Evolutionary conservation across 1,139 yeast species (phyloP).

Genomic region (Lodderomyces oxycetoniae): DNA sequence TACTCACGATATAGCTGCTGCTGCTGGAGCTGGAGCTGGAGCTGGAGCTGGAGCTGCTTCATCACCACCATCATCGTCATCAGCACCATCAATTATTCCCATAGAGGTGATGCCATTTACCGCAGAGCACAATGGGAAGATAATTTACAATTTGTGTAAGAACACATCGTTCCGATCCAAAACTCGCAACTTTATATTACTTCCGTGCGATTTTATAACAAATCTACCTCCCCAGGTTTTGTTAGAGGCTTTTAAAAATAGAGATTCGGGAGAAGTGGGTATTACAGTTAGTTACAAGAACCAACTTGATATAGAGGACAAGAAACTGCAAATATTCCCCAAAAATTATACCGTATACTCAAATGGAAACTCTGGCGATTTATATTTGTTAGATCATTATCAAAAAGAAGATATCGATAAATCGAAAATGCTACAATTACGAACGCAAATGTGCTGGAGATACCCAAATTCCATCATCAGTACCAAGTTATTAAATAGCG

Average conservation of each 20-base stretch:
- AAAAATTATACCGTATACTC: constrained; percentile 46
- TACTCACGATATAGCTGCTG: constrained; percentile 1
- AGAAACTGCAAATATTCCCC: constrained; percentile 53
- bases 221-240: constrained; percentile 87
- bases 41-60: constrained; percentile 16
- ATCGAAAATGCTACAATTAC: constrained; percentile 65
- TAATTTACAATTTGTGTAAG: constrained; percentile 48
- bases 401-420: constrained; percentile 60
- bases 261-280: constrained; percentile 61
- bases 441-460: constrained; percentile 89
- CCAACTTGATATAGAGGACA: constrained; percentile 69
- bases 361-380: constrained; percentile 42
- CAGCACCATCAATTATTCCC: too few species aligned
- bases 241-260: constrained; percentile 76
- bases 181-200: constrained; percentile 54
- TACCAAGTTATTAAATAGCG: constrained; percentile 68
- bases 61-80: too few species aligned
- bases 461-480: constrained; percentile 76
- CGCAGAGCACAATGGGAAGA: constrained; percentile 58
- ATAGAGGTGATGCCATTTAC: constrained; percentile 47
- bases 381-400: constrained; percentile 64
- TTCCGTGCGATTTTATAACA: constrained; percentile 93
- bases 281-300: constrained; percentile 70
- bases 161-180: constrained; percentile 7
- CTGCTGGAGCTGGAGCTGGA: too few species aligned